Evolutionary conservation across 345 rosid species (phyloP).

Genomic region (Salix dunnii): DNA sequence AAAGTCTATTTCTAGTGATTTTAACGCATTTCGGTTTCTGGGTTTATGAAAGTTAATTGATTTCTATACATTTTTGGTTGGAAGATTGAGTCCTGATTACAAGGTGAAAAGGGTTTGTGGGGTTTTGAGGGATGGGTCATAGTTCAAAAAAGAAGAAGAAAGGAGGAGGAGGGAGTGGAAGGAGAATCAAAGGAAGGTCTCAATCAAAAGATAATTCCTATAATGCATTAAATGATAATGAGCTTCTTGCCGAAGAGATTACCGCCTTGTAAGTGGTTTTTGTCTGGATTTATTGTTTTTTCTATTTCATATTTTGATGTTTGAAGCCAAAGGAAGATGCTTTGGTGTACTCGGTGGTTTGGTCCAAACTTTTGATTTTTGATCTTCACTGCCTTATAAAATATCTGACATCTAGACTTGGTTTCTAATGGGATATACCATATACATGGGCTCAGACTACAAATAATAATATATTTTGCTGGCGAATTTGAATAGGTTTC

Average conservation of each 20-base stretch:
- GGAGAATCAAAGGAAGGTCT: constrained; percentile 64
- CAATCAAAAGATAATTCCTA: constrained; percentile 62
- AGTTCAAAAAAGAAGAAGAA: constrained; percentile 74
- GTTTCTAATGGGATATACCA: not conserved
- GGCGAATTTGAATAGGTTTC: not conserved
- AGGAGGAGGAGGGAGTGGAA: constrained; percentile 34
- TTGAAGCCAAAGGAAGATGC: not conserved
- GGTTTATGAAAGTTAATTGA: not conserved
- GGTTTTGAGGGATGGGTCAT: constrained; percentile 47
- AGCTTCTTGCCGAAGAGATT: constrained; percentile 85
- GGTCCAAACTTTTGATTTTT: not conserved
- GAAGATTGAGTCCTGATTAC: not conserved
- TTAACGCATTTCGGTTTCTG: not conserved
- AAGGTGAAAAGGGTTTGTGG: not conserved
- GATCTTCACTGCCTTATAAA: not conserved
- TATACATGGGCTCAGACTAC: too few species aligned
- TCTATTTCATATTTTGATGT: not conserved
- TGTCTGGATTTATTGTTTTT: not conserved
- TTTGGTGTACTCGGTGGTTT: not conserved
- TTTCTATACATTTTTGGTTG: not conserved
- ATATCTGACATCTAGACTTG: not conserved
- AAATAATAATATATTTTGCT: not conserved
- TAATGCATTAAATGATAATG: constrained; percentile 49
- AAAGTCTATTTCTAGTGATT: not conserved
- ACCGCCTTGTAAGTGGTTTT: constrained; percentile 73